Base-by-base conservation (phyloP, 2,329 filamentous ascomycete species). In the Elsinoe arachidis region DNA sequence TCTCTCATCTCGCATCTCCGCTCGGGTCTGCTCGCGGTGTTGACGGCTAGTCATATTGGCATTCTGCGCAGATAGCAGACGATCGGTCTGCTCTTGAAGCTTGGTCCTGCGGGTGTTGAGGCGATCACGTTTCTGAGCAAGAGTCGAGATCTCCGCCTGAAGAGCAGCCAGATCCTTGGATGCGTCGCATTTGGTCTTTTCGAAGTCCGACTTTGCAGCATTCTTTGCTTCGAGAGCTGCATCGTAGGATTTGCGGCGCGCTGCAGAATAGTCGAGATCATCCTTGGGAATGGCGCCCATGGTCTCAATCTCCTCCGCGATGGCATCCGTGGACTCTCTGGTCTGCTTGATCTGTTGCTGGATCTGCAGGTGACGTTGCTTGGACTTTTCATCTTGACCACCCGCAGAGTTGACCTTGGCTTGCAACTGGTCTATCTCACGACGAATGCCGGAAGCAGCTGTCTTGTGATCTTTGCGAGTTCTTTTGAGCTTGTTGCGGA, bases 391-490 rank as follows among this genome's bases (percentile, higher is more conserved):
- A 69, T 92, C 88, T 63, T 83, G 84, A 59, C 85, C 84, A 61
- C 86, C 86, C 35, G 85, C 73, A 53, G 73, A 85, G 58, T 84
- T 78, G 46, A 89, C 80, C 62, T 84, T 83, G 59, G 78, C 78
- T 59, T 81, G 80, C 37, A 88, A 77, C 52, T 79, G 80, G 65
- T 90, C 87, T 61, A 88, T 86, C 64, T 92, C 88, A 69, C 85
- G 88, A 66, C 81, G 84, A 63, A 88, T 73, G 17, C 79, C 74
- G 63, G 85, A 84, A 61, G 86, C 76, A 62, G 83, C 82, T 53
- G 80, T 80, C 67, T 88, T 86, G 72, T 88, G 87, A 59, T 91
- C 87, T 69, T 87, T 88, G 61, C 86, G 85, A 60, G 81, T 78
- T 35, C 81, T 80, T 73, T 88, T 89, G 63, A 88, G 79, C 55